phyloP scores from a whole-genome alignment of 257 asterid genomes.

The Catharanthus roseus region DNA sequence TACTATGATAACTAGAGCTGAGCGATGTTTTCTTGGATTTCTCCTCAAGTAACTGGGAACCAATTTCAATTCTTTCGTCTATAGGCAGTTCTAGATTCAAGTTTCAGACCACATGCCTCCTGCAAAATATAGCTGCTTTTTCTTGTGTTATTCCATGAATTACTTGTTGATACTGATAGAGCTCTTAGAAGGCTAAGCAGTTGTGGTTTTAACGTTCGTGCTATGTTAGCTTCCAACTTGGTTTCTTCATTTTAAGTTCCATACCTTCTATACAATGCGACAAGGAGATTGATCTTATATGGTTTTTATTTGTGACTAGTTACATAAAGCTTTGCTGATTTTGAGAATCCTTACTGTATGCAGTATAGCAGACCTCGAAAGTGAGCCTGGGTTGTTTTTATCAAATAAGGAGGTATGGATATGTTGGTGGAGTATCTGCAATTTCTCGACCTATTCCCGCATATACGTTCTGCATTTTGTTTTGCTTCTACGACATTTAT shows the following conservation, averaged over 20 bases:
- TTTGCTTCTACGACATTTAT: background rate
- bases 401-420: slow-evolving; percentile 64
- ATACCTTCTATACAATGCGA: background rate
- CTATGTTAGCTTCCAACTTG: background rate
- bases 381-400: slow-evolving; percentile 82
- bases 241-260: background rate
- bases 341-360: slow-evolving; percentile 22
- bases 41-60: background rate
- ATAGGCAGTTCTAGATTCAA: too few species aligned
- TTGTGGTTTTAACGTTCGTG: background rate
- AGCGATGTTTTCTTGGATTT: background rate
- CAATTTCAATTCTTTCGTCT: background rate
- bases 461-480: background rate
- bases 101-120: background rate
- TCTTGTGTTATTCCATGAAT: background rate
- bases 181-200: background rate
- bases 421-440: background rate
- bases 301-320: background rate
- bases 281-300: background rate
- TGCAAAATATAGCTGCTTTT: background rate
- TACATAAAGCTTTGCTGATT: background rate
- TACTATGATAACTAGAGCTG: background rate
- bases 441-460: background rate
- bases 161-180: background rate
- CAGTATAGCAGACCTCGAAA: slow-evolving; percentile 89